Conservation (phyloP, 495 filamentous ascomycete species). For the Daldinia grandis region DNA sequence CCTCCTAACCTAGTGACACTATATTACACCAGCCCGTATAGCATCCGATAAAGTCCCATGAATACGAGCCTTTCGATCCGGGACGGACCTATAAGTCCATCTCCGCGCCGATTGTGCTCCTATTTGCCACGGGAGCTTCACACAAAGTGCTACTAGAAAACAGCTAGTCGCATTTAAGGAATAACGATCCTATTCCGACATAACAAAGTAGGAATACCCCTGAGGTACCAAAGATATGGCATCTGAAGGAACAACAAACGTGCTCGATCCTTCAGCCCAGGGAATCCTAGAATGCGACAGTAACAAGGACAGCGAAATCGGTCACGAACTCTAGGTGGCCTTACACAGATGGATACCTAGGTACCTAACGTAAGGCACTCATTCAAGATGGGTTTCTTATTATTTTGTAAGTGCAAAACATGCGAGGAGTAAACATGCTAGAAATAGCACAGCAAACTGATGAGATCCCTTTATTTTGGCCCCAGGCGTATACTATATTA, state of each 20-base stretch:
- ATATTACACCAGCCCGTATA: not conserved
- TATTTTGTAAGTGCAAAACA: slow-evolving; percentile 16
- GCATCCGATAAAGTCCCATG: slow-evolving; percentile 22
- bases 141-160: not conserved
- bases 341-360: not conserved
- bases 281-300: not conserved
- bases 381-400: not conserved
- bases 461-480: not conserved
- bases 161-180: not conserved
- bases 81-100: not conserved
- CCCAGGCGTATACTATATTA: not conserved
- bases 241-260: slow-evolving; percentile 6
- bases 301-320: not conserved
- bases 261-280: not conserved
- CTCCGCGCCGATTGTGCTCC: not conserved
- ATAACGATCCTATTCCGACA: not conserved
- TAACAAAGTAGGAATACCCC: not conserved
- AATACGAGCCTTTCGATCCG: slow-evolving; percentile 19
- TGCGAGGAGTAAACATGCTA: slow-evolving; percentile 1
- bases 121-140: slow-evolving; percentile 2
- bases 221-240: slow-evolving; percentile 7
- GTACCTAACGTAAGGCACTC: not conserved
- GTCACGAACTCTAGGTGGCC: not conserved
- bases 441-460: slow-evolving; percentile 21
- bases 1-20: slow-evolving; percentile 20